Evolutionary conservation across 2,329 filamentous ascomycete species (phyloP).

Genomic region (Mollisiaceae sp.): DNA sequence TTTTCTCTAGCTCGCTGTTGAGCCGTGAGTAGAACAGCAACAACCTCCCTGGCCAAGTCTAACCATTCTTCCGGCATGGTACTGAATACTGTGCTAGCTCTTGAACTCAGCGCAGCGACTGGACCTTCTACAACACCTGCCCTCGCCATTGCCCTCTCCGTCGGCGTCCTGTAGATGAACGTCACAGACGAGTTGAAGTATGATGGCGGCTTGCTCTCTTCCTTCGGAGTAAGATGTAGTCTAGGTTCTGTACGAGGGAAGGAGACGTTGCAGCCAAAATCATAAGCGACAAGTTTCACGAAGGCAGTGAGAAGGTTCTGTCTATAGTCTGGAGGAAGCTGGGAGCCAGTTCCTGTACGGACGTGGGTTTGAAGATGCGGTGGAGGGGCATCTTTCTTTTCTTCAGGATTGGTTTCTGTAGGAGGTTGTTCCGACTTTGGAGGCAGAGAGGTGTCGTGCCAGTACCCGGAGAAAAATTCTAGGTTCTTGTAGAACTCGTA

Average conservation of each 20-base stretch:
- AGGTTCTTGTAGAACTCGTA: constrained; percentile 71
- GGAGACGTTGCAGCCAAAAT: constrained; percentile 67
- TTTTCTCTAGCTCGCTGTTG: constrained; percentile 67
- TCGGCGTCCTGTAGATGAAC: constrained; percentile 65
- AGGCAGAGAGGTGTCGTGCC: constrained; percentile 63
- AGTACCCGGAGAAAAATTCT: constrained; percentile 62
- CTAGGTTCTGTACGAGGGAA: constrained; percentile 63
- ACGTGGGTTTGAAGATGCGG: constrained; percentile 29
- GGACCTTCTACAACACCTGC: constrained; percentile 66
- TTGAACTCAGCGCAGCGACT: constrained; percentile 62
- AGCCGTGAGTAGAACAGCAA: constrained; percentile 65
- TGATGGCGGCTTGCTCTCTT: constrained; percentile 39
- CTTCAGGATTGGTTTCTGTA: constrained; percentile 16
- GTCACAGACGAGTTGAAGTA: constrained; percentile 63
- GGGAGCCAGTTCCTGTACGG: constrained; percentile 56
- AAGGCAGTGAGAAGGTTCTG: constrained; percentile 63
- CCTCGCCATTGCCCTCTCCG: constrained; percentile 63
- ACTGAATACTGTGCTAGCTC: constrained; percentile 59
- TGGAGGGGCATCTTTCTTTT: constrained; percentile 30
- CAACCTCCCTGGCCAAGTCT: constrained; percentile 65
- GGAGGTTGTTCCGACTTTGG: constrained; percentile 20
- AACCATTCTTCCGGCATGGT: constrained; percentile 61
- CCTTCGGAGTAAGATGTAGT: constrained; percentile 52
- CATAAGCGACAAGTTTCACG: constrained; percentile 67
- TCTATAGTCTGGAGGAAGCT: constrained; percentile 63